Evolutionary conservation across 345 rosid species (phyloP).

Genomic region (Salix caprea): DNA sequence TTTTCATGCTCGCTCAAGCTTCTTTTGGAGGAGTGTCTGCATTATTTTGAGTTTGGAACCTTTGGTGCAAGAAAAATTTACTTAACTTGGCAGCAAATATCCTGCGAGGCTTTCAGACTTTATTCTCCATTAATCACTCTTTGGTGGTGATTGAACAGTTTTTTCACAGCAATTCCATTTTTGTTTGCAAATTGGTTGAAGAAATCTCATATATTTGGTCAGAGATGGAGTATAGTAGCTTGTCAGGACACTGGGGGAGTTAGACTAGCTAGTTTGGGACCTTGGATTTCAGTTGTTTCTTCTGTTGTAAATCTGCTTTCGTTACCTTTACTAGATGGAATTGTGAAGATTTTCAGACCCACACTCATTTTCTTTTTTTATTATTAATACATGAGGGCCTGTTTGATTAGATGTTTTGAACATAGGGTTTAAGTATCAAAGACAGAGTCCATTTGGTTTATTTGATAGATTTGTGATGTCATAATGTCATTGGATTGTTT

Average conservation of each 20-base stretch:
- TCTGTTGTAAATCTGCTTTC: neutral
- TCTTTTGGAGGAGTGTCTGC: neutral
- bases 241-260: neutral
- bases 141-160: neutral
- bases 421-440: neutral
- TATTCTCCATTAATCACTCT: neutral
- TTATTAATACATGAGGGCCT: neutral
- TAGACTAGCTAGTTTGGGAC: neutral
- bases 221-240: neutral
- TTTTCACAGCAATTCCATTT: neutral
- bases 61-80: neutral
- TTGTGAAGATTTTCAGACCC: neutral
- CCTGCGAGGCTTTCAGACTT: neutral
- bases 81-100: neutral
- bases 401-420: neutral
- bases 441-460: neutral
- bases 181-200: neutral
- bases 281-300: slow-evolving; percentile 6
- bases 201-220: neutral
- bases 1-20: neutral
- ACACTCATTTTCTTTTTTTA: neutral
- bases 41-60: neutral
- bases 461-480: neutral
- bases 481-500: neutral
- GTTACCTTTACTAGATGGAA: neutral